Conservation (phyloP, 1,284 basidiomycete genomes). For the Pseudozyma tsukubaensis region DNA sequence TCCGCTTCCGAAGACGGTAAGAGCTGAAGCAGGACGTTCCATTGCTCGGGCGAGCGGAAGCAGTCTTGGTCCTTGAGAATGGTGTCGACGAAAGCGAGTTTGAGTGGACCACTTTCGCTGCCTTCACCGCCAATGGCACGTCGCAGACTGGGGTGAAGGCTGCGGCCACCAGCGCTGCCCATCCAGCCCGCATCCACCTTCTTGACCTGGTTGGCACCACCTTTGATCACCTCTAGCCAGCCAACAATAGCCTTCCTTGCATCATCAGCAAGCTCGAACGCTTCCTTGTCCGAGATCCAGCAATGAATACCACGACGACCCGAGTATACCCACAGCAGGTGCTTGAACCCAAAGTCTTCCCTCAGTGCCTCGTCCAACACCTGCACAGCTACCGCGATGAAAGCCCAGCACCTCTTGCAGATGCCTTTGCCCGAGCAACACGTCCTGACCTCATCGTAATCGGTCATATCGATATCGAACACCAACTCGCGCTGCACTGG, state of each 20-base stretch:
- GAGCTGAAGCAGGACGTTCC: constrained; percentile 79
- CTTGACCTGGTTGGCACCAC: constrained; percentile 82
- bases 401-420: constrained; percentile 92
- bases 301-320: constrained; percentile 97
- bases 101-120: constrained; percentile 71
- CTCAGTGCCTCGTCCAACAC: constrained; percentile 84
- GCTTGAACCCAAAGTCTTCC: constrained; percentile 81
- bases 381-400: constrained; percentile 90
- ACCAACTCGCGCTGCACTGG: constrained; percentile 91
- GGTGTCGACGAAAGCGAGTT: constrained; percentile 75
- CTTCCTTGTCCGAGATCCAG: constrained; percentile 93
- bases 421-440: constrained; percentile 94
- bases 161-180: constrained; percentile 75
- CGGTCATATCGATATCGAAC: constrained; percentile 99
- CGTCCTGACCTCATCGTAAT: constrained; percentile 95
- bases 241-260: constrained; percentile 86
- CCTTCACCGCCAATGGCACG: constrained; percentile 68
- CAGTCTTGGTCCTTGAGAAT: constrained; percentile 88
- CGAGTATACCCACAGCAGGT: constrained; percentile 97
- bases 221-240: constrained; percentile 85
- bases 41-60: constrained; percentile 80
- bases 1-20: constrained; percentile 73
- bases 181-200: constrained; percentile 77
- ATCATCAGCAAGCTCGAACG: constrained; percentile 89
- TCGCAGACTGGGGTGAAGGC: constrained; percentile 62